Conservation (phyloP, 257 asterid genomes). For the Catharanthus roseus region DNA sequence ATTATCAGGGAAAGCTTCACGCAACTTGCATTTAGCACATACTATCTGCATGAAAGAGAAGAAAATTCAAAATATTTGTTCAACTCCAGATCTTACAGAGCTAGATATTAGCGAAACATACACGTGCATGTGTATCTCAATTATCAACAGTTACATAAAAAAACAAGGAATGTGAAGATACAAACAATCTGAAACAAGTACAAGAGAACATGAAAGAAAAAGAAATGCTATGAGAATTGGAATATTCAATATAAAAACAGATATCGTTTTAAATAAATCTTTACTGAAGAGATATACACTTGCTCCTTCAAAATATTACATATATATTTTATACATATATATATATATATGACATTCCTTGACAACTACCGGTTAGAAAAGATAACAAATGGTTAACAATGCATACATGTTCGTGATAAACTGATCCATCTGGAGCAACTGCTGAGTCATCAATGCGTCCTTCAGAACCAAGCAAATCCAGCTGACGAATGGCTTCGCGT, state of each 20-base stretch:
- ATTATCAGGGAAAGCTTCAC: slow-evolving; percentile 77
- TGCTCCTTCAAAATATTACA: too few relatives aligned
- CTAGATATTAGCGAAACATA: not conserved
- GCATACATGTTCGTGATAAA: slow-evolving; percentile 87
- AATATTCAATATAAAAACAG: too few relatives aligned
- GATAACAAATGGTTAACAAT: slow-evolving; percentile 6
- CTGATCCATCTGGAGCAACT: slow-evolving; percentile 83
- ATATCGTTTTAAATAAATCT: not conserved
- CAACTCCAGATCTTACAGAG: not conserved
- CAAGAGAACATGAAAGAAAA: too few relatives aligned
- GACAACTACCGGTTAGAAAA: not conserved
- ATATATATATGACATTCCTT: not conserved
- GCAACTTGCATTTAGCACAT: slow-evolving; percentile 84
- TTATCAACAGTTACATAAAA: not conserved
- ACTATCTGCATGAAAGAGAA: slow-evolving; percentile 52
- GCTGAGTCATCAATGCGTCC: slow-evolving; percentile 63
- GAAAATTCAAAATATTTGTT: slow-evolving; percentile 12
- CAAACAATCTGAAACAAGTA: not conserved
- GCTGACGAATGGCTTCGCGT: slow-evolving; percentile 78
- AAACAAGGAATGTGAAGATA: not conserved
- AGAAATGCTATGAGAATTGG: not conserved
- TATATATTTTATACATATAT: too few relatives aligned
- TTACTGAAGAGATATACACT: not conserved
- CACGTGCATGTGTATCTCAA: too few relatives aligned
- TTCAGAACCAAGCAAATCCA: slow-evolving; percentile 79